Evolutionary conservation across 2,329 filamentous ascomycete genomes (phyloP), one percentile per base, ranked within the genome.

Genomic region (Taxawa tesnikishii): DNA sequence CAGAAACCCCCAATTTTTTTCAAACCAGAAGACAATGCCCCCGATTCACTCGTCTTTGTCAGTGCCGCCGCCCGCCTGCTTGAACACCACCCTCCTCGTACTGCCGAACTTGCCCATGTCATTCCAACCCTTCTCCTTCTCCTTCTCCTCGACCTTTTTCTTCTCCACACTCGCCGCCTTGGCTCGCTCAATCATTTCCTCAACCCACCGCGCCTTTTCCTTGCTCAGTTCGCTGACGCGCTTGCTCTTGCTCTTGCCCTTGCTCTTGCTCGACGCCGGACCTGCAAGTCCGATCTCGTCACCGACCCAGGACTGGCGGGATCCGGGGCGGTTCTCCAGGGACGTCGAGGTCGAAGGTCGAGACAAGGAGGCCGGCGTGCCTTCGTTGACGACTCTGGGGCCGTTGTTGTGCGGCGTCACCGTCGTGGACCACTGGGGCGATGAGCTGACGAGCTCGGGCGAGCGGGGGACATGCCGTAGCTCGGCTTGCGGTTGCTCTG

Each of bases 181-280:
- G 25, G 85, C 83, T 49, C 83, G 79, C 48, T 83, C 79, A 58
- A 84, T 79, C 61, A 90, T 79, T 39, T 75, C 82, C 53, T 87
- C 79, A 7, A 90, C 79, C 83, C 83, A 90, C 24, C 77, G 75
- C 36, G 74, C 67, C 48, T 79, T 83, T 55, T 85, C 77, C 34
- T 77, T 74, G 34, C 75, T 57, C 14, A 81, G 59, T 5, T 29
- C 27, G 2, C 33, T 25, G 13, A 17, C 26, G 9, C 19, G 25
- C 15, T 73, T 79, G 21, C 68, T 65, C n/a, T n/a, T n/a, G n/a
- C n/a, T n/a, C n/a, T n/a, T n/a, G n/a, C n/a, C n/a, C n/a, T n/a
- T n/a, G n/a, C n/a, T n/a, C n/a, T n/a, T n/a, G n/a, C n/a, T n/a
- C n/a, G n/a, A n/a, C 28, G 69, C 73, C 1, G 80, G 80, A 0